Conservation (phyloP, 768 basidiomycete species). For the Boletellus ananas region DNA sequence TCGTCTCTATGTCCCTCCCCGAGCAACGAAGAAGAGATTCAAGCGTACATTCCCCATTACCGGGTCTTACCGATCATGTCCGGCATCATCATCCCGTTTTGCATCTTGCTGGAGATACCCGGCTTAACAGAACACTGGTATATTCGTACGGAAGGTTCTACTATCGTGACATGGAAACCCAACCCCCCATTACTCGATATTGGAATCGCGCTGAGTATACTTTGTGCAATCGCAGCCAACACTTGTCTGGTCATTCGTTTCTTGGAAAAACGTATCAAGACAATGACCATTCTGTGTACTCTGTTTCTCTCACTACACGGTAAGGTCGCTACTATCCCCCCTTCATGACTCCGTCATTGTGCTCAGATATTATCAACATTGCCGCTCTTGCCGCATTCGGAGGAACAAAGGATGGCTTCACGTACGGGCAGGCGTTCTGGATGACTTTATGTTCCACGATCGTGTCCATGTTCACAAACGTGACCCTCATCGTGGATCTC, state of each 20-base stretch:
- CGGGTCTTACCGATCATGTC: constrained; percentile 64
- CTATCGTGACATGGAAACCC: constrained; percentile 42
- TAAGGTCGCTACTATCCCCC: constrained; percentile 29
- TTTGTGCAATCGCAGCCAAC: constrained; percentile 66
- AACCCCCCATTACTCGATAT: constrained; percentile 59
- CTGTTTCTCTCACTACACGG: constrained; percentile 67
- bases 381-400: constrained; percentile 57
- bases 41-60: constrained; percentile 50
- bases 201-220: constrained; percentile 65
- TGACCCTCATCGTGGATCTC: constrained; percentile 64
- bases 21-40: constrained; percentile 24
- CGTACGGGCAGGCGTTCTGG: constrained; percentile 72
- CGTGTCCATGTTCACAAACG: constrained; percentile 59
- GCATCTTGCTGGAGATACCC: constrained; percentile 80
- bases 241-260: constrained; percentile 65
- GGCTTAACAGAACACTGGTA: constrained; percentile 77
- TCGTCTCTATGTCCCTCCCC: constrained; percentile 17
- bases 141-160: constrained; percentile 43
- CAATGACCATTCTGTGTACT: constrained; percentile 63
- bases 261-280: constrained; percentile 60
- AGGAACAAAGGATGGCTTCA: constrained; percentile 62
- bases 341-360: not conserved
- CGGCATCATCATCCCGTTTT: constrained; percentile 67
- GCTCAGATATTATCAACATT: constrained; percentile 66
- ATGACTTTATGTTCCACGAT: constrained; percentile 72